Percentiles rank a stretch among this genome's conserved stretches.
Evolutionary conservation across 1,139 yeast genomes (phyloP).

Genomic region (Suhomyces terraborum): DNA sequence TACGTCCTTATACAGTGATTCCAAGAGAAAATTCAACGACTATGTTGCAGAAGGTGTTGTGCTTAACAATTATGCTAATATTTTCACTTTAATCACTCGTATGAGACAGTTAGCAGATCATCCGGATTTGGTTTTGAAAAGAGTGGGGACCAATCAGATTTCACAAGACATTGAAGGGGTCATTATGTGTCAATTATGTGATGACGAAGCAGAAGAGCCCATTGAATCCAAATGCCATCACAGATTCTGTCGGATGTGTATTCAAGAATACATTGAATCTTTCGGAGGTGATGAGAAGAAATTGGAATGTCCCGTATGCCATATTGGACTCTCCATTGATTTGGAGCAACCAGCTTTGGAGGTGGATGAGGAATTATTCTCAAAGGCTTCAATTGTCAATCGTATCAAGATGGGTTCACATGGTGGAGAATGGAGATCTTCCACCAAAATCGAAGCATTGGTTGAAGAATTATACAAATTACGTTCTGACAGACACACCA

Average conservation of each 20-base stretch:
- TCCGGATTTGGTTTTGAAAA: slow-evolving; percentile 87
- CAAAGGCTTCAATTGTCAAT: slow-evolving; percentile 84
- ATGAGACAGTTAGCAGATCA: slow-evolving; percentile 99
- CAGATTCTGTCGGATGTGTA: slow-evolving; percentile 87
- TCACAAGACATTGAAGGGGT: slow-evolving; percentile 52
- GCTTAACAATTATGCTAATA: slow-evolving; percentile 91
- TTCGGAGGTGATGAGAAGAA: slow-evolving; percentile 61
- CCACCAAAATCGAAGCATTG: slow-evolving; percentile 94
- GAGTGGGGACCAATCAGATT: slow-evolving; percentile 50
- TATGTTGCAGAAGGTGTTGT: slow-evolving; percentile 96
- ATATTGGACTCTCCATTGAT: slow-evolving; percentile 87
- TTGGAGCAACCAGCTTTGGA: slow-evolving; percentile 85
- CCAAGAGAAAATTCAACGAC: slow-evolving; percentile 79
- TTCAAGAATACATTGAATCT: slow-evolving; percentile 85
- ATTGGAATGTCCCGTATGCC: slow-evolving; percentile 93
- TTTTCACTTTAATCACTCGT: slow-evolving; percentile 90
- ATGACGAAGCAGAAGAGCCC: slow-evolving; percentile 97
- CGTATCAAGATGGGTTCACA: slow-evolving; percentile 73
- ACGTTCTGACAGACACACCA: slow-evolving; percentile 83
- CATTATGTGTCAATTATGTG: slow-evolving; percentile 88
- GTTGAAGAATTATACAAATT: slow-evolving; percentile 89
- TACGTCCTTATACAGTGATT: slow-evolving; percentile 82
- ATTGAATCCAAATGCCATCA: slow-evolving; percentile 94
- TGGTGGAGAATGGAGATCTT: slow-evolving; percentile 84
- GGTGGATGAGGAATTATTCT: slow-evolving; percentile 62